Evolutionary conservation across 2,329 filamentous ascomycete species (phyloP).

Genomic region (Coniochaeta prunicola): DNA sequence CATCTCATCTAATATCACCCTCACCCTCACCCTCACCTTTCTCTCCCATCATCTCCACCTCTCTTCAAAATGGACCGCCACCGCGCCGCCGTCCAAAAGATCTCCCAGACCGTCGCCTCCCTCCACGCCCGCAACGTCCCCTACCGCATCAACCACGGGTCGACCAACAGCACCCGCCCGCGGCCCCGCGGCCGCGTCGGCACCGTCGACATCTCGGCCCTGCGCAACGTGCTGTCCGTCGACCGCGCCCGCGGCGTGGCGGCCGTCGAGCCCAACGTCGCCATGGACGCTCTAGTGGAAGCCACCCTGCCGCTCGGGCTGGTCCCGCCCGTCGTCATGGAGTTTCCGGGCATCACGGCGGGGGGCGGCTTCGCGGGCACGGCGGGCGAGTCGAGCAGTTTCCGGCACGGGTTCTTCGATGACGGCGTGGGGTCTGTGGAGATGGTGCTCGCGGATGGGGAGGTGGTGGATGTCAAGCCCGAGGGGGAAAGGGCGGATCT

Average conservation of each 20-base stretch:
- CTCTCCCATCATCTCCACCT: not conserved
- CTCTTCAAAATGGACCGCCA: slow-evolving; percentile 39
- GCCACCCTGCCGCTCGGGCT: slow-evolving; percentile 57
- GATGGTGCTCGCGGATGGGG: slow-evolving; percentile 62
- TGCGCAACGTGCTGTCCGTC: slow-evolving; percentile 58
- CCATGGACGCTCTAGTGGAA: slow-evolving; percentile 65
- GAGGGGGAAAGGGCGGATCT: slow-evolving; percentile 21
- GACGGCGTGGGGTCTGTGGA: slow-evolving; percentile 56
- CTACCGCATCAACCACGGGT: slow-evolving; percentile 72
- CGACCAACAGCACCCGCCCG: slow-evolving; percentile 66
- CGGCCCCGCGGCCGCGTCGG: slow-evolving; percentile 29
- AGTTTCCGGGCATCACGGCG: slow-evolving; percentile 69
- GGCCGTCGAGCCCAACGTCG: slow-evolving; percentile 65
- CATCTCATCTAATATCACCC: not conserved
- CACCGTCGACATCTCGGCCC: slow-evolving; percentile 54
- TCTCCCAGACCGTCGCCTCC: slow-evolving; percentile 38
- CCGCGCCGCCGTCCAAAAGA: slow-evolving; percentile 36
- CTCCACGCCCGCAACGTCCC: slow-evolving; percentile 43
- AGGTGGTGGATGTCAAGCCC: slow-evolving; percentile 40
- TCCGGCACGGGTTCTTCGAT: slow-evolving; percentile 66
- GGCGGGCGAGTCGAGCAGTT: slow-evolving; percentile 63
- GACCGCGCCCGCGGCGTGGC: slow-evolving; percentile 48
- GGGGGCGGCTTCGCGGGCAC: slow-evolving; percentile 67
- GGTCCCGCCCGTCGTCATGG: slow-evolving; percentile 66
- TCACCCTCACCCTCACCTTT: not conserved